These are phyloP conservation scores for Amanita rimosa DNA, from an alignment of 768 basidiomycete genomes.

Conservation along the genomic window DNA sequence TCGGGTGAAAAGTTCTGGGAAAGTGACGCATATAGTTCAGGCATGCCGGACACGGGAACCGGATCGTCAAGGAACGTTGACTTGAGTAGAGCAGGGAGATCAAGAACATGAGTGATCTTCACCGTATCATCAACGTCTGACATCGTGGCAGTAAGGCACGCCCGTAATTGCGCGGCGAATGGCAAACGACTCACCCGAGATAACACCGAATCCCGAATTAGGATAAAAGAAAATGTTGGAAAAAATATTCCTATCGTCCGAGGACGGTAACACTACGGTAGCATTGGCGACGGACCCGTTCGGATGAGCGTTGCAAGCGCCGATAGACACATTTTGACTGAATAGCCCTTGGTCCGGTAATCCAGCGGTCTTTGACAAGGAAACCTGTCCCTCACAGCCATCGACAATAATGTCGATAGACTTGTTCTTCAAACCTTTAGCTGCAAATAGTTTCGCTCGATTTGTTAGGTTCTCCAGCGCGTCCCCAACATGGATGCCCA, in stretches of 20 bases:
- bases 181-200: conserved; percentile 25
- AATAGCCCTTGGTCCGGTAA: conserved; percentile 23
- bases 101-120: conserved; percentile 28
- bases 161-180: neutral
- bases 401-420: conserved; percentile 18
- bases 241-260: neutral
- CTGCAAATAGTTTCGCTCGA: conserved; percentile 22
- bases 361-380: conserved; percentile 18
- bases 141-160: neutral
- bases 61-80: conserved; percentile 29
- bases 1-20: conserved; percentile 24
- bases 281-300: conserved; percentile 8
- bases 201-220: conserved; percentile 28
- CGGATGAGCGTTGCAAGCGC: conserved; percentile 14
- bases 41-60: conserved; percentile 32
- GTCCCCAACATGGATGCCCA: conserved; percentile 21
- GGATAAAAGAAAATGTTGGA: conserved; percentile 22
- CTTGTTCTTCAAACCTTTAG: conserved; percentile 22
- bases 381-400: conserved; percentile 18
- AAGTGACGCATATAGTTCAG: conserved; percentile 27
- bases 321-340: conserved; percentile 19
- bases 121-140: conserved; percentile 34
- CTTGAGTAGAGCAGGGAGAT: conserved; percentile 20
- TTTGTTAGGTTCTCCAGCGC: conserved; percentile 16
- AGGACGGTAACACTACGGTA: conserved; percentile 6